Evolutionary conservation across 2,329 filamentous ascomycete species (phyloP).

Genomic region (Penicillium thymicola): DNA sequence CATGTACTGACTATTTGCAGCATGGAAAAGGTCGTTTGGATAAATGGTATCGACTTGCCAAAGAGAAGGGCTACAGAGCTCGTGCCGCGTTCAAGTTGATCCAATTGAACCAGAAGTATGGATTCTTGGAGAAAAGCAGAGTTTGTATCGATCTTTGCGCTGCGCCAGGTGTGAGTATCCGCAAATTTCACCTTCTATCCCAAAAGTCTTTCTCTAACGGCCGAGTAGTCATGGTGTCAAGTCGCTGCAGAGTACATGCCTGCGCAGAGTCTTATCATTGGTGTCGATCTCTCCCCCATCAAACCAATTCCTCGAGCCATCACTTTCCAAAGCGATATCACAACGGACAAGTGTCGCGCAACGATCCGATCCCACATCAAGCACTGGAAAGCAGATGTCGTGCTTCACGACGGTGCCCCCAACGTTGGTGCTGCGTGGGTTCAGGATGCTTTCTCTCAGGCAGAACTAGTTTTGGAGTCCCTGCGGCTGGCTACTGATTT

Average conservation of each 20-base stretch:
- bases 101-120: constrained; percentile 98
- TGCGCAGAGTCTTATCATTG: constrained; percentile 80
- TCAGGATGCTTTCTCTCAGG: constrained; percentile 97
- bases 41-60: constrained; percentile 98
- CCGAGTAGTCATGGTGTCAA: constrained; percentile 79
- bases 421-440: constrained; percentile 98
- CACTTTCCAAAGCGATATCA: constrained; percentile 96
- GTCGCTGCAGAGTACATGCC: constrained; percentile 96
- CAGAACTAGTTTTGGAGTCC: constrained; percentile 83
- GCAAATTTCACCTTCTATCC: neutral
- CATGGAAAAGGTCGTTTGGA: constrained; percentile 97
- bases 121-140: constrained; percentile 94
- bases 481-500: constrained; percentile 96
- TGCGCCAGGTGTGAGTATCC: constrained; percentile 72
- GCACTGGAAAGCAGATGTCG: constrained; percentile 92
- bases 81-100: constrained; percentile 97
- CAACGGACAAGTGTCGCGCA: constrained; percentile 89
- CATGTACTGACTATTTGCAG: constrained; percentile 41
- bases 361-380: constrained; percentile 88
- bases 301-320: constrained; percentile 93
- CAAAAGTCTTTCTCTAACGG: constrained; percentile 18
- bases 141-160: constrained; percentile 97
- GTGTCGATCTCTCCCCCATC: constrained; percentile 91
- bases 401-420: constrained; percentile 93
- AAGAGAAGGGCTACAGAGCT: constrained; percentile 95